phyloP scores from a whole-genome alignment of 495 filamentous ascomycete species.

The Darksidea phi region DNA sequence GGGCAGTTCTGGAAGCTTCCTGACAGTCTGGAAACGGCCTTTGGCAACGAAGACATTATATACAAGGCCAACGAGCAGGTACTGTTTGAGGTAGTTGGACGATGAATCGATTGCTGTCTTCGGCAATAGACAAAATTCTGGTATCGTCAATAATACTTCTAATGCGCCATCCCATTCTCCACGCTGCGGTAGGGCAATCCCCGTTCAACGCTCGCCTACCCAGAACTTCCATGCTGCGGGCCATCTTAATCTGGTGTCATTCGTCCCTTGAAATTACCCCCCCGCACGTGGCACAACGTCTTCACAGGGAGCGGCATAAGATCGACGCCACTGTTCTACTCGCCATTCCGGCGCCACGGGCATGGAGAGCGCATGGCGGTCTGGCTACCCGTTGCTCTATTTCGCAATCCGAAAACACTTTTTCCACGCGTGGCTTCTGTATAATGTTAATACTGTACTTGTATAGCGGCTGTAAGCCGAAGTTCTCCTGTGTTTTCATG shows the following conservation, averaged over 20 bases:
- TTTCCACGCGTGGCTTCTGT: too few species aligned
- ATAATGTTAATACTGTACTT: too few species aligned
- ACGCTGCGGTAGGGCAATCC: not conserved
- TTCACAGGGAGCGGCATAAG: not conserved
- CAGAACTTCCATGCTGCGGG: not conserved
- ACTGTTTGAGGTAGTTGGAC: conserved; percentile 23
- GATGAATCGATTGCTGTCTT: not conserved
- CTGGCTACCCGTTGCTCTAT: too few species aligned
- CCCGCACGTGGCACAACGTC: not conserved
- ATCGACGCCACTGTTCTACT: not conserved
- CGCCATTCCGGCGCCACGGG: not conserved
- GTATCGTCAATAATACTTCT: not conserved
- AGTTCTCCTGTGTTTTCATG: too few species aligned
- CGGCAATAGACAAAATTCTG: not conserved
- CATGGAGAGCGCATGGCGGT: not conserved
- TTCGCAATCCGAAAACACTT: too few species aligned
- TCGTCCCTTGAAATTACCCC: too few species aligned
- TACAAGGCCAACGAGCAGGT: conserved; percentile 22
- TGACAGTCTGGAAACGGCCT: conserved; percentile 22
- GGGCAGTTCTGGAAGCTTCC: conserved; percentile 20
- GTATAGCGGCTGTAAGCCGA: too few species aligned
- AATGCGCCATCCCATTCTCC: not conserved
- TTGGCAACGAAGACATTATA: conserved; percentile 18
- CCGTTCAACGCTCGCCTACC: too few species aligned
- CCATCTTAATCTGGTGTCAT: too few species aligned